Percentiles rank a stretch among this genome's conserved stretches.
Conservation (phyloP, 345 rosid genomes). For the Acer campestre region DNA sequence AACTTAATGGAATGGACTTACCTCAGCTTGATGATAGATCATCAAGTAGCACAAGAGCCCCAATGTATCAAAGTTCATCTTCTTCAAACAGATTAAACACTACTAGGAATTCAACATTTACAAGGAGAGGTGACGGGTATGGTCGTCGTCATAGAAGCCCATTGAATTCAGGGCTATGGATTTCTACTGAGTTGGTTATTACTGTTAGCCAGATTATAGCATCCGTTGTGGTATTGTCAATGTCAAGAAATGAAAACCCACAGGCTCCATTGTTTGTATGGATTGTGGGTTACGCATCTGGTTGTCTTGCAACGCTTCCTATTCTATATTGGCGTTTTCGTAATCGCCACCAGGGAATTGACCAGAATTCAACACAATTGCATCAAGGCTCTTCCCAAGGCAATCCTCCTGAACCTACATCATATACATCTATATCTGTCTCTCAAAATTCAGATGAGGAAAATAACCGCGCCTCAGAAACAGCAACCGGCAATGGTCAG, state of each 20-base stretch:
- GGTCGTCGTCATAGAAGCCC: slow-evolving; percentile 68
- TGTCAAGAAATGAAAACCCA: slow-evolving; percentile 76
- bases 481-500: slow-evolving; percentile 36
- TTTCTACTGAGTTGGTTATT: slow-evolving; percentile 70
- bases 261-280: slow-evolving; percentile 78
- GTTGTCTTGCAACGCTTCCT: slow-evolving; percentile 81
- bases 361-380: slow-evolving; percentile 45
- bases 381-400: slow-evolving; percentile 43
- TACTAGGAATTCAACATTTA: slow-evolving; percentile 38
- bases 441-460: slow-evolving; percentile 62
- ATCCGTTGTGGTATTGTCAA: slow-evolving; percentile 62
- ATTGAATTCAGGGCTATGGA: slow-evolving; percentile 81
- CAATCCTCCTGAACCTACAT: slow-evolving; percentile 46
- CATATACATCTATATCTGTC: slow-evolving; percentile 66
- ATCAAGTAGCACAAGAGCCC: slow-evolving; percentile 28
- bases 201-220: slow-evolving; percentile 79
- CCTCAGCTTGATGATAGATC: slow-evolving; percentile 38
- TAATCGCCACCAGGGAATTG: slow-evolving; percentile 41
- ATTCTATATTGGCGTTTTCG: slow-evolving; percentile 78
- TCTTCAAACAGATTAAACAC: slow-evolving; percentile 41
- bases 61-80: slow-evolving; percentile 31
- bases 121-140: slow-evolving; percentile 55
- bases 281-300: slow-evolving; percentile 83
- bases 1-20: slow-evolving; percentile 25
- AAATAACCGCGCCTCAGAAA: slow-evolving; percentile 29